phyloP scores from a whole-genome alignment of 2,329 filamentous ascomycete genomes.

The Neofusicoccum laricinum region DNA sequence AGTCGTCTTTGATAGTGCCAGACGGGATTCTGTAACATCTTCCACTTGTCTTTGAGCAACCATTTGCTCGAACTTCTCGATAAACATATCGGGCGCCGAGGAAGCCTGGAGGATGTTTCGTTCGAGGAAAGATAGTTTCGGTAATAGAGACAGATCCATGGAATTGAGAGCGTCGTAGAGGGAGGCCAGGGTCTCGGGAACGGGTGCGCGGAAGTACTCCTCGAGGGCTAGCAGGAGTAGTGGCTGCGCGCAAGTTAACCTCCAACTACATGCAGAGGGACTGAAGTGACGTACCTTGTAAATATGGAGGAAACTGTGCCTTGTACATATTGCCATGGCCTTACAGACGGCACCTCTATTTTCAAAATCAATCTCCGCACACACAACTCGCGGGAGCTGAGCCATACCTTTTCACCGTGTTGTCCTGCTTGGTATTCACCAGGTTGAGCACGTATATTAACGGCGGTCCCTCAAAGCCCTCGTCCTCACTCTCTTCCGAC shows the following conservation, averaged over 20 bases:
- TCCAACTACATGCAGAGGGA: not conserved
- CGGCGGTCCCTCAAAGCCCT: slow-evolving; percentile 74
- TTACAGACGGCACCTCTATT: slow-evolving; percentile 86
- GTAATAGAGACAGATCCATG: slow-evolving; percentile 96
- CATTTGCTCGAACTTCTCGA: slow-evolving; percentile 97
- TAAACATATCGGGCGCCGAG: slow-evolving; percentile 92
- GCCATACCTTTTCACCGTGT: slow-evolving; percentile 69
- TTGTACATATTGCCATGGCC: slow-evolving; percentile 97
- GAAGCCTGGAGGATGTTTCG: slow-evolving; percentile 82
- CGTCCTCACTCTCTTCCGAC: slow-evolving; percentile 51
- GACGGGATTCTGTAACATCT: slow-evolving; percentile 40
- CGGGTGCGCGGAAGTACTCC: slow-evolving; percentile 92
- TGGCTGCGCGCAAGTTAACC: slow-evolving; percentile 54
- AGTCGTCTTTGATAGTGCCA: slow-evolving; percentile 20
- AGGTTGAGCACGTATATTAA: slow-evolving; percentile 96
- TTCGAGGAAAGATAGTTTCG: slow-evolving; percentile 78
- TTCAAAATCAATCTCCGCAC: not conserved
- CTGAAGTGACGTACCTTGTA: slow-evolving; percentile 69
- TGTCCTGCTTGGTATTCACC: slow-evolving; percentile 97
- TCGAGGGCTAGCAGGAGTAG: slow-evolving; percentile 86
- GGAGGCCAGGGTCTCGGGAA: slow-evolving; percentile 80
- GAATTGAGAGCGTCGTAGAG: slow-evolving; percentile 91
- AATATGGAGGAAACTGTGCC: slow-evolving; percentile 96
- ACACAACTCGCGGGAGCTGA: slow-evolving; percentile 18
- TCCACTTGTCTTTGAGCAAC: slow-evolving; percentile 76